Percentiles rank a stretch among this genome's conserved stretches.
Evolutionary conservation across 2,329 filamentous ascomycete genomes (phyloP).

Genomic region (Dactylellina parvicollis): DNA sequence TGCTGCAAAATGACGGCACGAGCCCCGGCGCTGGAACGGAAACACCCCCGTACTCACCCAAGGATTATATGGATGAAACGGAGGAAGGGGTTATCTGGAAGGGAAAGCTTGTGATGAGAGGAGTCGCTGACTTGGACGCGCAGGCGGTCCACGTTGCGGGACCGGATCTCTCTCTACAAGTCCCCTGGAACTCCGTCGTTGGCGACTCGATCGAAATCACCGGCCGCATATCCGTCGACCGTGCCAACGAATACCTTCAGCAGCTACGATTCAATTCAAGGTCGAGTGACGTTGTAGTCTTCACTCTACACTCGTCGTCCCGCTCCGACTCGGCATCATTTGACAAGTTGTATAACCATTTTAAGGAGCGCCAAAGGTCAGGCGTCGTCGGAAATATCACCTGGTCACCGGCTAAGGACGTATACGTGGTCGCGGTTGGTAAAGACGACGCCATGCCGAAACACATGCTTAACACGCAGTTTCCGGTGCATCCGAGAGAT

Average conservation of each 20-base stretch:
- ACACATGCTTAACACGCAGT: slow-evolving; percentile 59
- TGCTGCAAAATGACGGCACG: slow-evolving; percentile 77
- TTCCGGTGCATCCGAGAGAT: slow-evolving; percentile 38
- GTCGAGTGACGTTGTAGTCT: slow-evolving; percentile 83
- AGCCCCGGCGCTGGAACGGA: slow-evolving; percentile 69
- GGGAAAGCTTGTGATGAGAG: slow-evolving; percentile 78
- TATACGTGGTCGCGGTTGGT: slow-evolving; percentile 88
- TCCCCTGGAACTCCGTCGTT: slow-evolving; percentile 80
- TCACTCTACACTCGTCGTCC: slow-evolving; percentile 69
- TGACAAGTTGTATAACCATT: slow-evolving; percentile 84
- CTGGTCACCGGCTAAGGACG: slow-evolving; percentile 80
- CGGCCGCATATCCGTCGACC: slow-evolving; percentile 81
- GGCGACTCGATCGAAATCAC: slow-evolving; percentile 76
- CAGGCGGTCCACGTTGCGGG: slow-evolving; percentile 86
- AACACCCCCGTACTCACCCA: slow-evolving; percentile 84
- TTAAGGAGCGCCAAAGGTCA: slow-evolving; percentile 81
- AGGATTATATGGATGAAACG: slow-evolving; percentile 70
- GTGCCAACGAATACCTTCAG: slow-evolving; percentile 90
- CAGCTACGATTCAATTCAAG: slow-evolving; percentile 79
- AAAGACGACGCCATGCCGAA: slow-evolving; percentile 76
- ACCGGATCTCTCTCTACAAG: slow-evolving; percentile 74
- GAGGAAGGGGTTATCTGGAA: slow-evolving; percentile 81
- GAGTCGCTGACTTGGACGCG: slow-evolving; percentile 77
- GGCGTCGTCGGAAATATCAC: slow-evolving; percentile 84
- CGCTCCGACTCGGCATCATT: slow-evolving; percentile 72